Evolutionary conservation across 2,329 filamentous ascomycete species (phyloP), one percentile per base, ranked within the genome.

Genomic region (Penicillium freii): DNA sequence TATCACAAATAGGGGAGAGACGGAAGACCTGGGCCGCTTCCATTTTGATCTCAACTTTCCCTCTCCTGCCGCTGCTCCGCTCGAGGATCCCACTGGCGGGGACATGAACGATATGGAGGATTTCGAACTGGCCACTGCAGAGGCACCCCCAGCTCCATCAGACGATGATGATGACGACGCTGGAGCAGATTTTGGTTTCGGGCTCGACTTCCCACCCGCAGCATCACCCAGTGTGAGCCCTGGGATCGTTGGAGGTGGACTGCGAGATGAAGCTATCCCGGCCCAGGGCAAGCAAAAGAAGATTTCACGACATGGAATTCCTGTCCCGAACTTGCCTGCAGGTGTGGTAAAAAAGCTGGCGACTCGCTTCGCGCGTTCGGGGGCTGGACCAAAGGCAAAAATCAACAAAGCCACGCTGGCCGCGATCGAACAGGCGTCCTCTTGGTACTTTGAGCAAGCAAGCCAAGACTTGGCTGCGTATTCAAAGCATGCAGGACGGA

Each of bases 391-490:
- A 64, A 90, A 88, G 65, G 78, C 84, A 5, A 90, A 87, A 63
- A 83, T 96, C 46, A 86, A 82, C 56, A 85, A 88, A 45, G 90
- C 94, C 51, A 87, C 89, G 1, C 77, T 96, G 38, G 82, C 84
- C 31, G 87, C 88, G 5, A 85, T 96, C 53, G 86, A 88, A 67
- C 87, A 91, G 70, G 90, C 91, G 0, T 90, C 90, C 3, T 90
- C 95, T 60, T 94, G 91, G 88, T 96, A 92, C 73, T 96, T 96
- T 71, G 91, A 95, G 75, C 92, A 96, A 73, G 79, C 90, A 2
- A 86, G 89, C 47, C 89, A 92, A 59, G 91, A 96, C 69, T 76
- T 96, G 54, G 84, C 84, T 13, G 87, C 87, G 2, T 96, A 92
- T 72, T 89, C 92, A 19, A 82, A 85, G 59, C 92, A 97, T 73